These are phyloP conservation scores for Suillus lakei DNA, from an alignment of 768 basidiomycete genomes.

Conservation along the genomic window DNA sequence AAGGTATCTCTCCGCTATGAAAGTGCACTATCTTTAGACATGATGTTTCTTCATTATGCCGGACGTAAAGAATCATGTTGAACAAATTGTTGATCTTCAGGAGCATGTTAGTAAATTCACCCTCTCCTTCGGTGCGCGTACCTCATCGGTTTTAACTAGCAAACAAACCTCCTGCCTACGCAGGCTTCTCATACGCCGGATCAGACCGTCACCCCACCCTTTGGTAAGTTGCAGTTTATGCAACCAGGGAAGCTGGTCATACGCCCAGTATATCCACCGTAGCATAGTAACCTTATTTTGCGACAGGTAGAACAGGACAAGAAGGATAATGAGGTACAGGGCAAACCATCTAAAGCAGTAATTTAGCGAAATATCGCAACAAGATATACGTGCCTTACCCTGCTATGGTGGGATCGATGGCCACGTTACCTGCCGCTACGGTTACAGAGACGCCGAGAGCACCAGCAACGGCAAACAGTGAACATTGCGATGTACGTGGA, in stretches of 20 bases:
- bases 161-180: constrained; percentile 63
- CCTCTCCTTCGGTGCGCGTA: constrained; percentile 28
- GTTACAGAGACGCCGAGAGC: constrained; percentile 46
- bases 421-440: constrained; percentile 64
- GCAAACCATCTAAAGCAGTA: constrained; percentile 56
- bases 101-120: background rate
- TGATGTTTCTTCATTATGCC: constrained; percentile 71
- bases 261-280: constrained; percentile 62
- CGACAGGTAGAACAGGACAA: constrained; percentile 50
- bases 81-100: constrained; percentile 67
- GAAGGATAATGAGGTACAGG: constrained; percentile 59
- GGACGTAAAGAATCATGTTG: constrained; percentile 68
- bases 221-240: constrained; percentile 45
- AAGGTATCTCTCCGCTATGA: constrained; percentile 60
- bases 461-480: constrained; percentile 44
- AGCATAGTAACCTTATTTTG: constrained; percentile 61
- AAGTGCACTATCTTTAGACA: constrained; percentile 74
- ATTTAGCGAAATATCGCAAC: constrained; percentile 8
- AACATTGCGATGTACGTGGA: constrained; percentile 45
- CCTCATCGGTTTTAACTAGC: constrained; percentile 69
- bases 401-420: constrained; percentile 57
- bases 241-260: constrained; percentile 60
- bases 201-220: constrained; percentile 48
- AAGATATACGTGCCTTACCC: constrained; percentile 43
- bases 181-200: constrained; percentile 48